A percentile compares a stretch with the other conserved stretches of the same genome.
Evolutionary conservation across 345 rosid genomes (phyloP).

Genomic region (Gynandropsis gynandra): DNA sequence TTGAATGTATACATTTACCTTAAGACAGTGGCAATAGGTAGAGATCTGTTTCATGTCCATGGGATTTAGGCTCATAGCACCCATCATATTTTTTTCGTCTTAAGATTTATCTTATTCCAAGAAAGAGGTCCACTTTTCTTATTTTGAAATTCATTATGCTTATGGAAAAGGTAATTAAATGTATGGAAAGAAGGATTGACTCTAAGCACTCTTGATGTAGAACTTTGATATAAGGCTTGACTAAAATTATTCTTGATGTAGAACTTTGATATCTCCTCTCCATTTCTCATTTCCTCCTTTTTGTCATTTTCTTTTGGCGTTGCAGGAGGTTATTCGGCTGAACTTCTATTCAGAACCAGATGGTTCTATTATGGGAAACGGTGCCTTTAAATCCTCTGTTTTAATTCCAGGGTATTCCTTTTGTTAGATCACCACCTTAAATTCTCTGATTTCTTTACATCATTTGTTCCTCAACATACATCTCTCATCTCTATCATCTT

Average conservation of each 20-base stretch:
- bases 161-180: no score
- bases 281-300: slow-evolving; percentile 9
- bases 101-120: no score
- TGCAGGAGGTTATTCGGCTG: slow-evolving; percentile 60
- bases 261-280: not conserved
- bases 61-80: no score
- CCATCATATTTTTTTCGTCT: no score
- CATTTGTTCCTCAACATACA: slow-evolving; percentile 3
- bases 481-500: slow-evolving; percentile 23
- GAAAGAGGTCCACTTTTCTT: no score
- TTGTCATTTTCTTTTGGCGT: slow-evolving; percentile 10
- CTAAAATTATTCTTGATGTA: not conserved
- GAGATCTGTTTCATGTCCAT: no score
- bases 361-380: slow-evolving; percentile 86
- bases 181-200: no score
- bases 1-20: no score
- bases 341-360: slow-evolving; percentile 89
- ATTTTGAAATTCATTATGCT: no score
- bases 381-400: slow-evolving; percentile 68
- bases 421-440: slow-evolving; percentile 1
- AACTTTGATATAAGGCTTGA: not conserved
- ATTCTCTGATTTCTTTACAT: slow-evolving; percentile 6
- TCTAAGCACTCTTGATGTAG: not conserved
- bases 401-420: slow-evolving; percentile 75
- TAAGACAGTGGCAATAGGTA: no score